phyloP scores from a whole-genome alignment of 202 grass and related monocot genomes.

The Panicum hallii region DNA sequence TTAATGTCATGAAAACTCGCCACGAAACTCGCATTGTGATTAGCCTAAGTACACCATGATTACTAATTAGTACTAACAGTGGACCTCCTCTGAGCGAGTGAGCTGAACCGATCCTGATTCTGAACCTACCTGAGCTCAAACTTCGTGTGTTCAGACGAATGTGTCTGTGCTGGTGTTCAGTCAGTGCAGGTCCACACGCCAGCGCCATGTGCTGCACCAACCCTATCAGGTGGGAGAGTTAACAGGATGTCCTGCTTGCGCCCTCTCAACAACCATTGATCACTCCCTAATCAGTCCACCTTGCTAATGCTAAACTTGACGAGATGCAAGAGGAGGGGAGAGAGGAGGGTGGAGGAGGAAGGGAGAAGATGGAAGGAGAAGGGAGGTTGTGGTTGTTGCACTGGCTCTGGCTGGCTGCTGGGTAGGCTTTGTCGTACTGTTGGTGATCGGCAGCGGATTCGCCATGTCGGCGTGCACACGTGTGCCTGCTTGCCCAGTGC shows the following conservation, averaged over 20 bases:
- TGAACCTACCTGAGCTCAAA: background rate
- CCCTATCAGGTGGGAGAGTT: slow-evolving; percentile 5
- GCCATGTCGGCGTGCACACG: slow-evolving; percentile 28
- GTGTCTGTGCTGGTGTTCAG: background rate
- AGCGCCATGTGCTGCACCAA: slow-evolving; percentile 36
- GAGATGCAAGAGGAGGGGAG: background rate
- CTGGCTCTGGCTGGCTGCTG: background rate
- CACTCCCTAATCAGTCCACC: slow-evolving; percentile 1
- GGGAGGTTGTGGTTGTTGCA: background rate
- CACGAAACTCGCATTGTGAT: too few relatives aligned
- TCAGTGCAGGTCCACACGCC: slow-evolving; percentile 30
- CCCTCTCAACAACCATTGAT: slow-evolving; percentile 18
- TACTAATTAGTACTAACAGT: background rate
- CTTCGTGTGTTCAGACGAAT: background rate
- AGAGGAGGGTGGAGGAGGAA: background rate
- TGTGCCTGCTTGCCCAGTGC: slow-evolving; percentile 26
- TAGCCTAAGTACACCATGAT: slow-evolving; percentile 10
- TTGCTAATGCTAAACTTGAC: background rate
- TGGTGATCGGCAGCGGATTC: slow-evolving; percentile 26
- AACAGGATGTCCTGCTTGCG: background rate
- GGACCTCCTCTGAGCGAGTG: background rate
- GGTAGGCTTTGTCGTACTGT: slow-evolving; percentile 9
- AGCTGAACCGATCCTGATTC: background rate
- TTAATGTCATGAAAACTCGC: too few relatives aligned
- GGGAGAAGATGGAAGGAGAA: too few relatives aligned